Percentiles rank a stretch among this genome's conserved stretches.
Evolutionary conservation across 352 stramenopile genomes (phyloP).

Genomic region (Thalassiosira exigua): DNA sequence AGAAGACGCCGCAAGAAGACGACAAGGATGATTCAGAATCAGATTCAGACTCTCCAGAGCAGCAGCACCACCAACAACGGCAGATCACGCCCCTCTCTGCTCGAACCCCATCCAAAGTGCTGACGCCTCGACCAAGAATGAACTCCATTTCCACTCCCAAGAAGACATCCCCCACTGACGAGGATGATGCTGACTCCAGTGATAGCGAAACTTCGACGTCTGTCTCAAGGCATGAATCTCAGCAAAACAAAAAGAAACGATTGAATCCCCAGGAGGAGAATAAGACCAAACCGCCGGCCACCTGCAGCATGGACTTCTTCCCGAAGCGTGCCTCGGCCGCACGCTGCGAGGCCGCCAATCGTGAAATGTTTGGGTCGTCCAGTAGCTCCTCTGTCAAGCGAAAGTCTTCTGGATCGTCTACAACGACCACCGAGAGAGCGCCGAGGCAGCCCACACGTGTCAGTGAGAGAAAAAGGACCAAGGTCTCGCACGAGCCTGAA

Average conservation of each 20-base stretch:
- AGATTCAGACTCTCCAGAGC: constrained; percentile 10
- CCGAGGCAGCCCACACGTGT: not conserved
- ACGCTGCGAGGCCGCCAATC: constrained; percentile 55
- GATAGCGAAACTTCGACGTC: constrained; percentile 37
- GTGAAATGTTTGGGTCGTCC: constrained; percentile 38
- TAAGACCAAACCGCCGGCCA: constrained; percentile 8
- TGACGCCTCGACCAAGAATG: constrained; percentile 36
- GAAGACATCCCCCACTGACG: constrained; percentile 4
- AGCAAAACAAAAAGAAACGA: constrained; percentile 8
- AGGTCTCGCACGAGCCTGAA: constrained; percentile 11
- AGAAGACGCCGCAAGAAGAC: not conserved
- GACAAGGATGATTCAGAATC: not conserved
- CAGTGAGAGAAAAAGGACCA: constrained; percentile 17
- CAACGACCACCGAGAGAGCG: not conserved
- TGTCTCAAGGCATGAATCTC: not conserved
- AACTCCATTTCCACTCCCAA: constrained; percentile 28
- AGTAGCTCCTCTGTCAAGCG: constrained; percentile 14
- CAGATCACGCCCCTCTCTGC: constrained; percentile 18
- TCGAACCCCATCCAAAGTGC: constrained; percentile 19
- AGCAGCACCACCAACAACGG: not conserved
- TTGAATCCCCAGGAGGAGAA: not conserved
- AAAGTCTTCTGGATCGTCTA: constrained; percentile 21
- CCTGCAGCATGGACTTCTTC: constrained; percentile 32
- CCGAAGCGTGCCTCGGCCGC: constrained; percentile 58
- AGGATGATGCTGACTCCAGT: constrained; percentile 40